Conservation (phyloP, 371 early-diverging fungal species). For the Nosema muscidifuracis region DNA sequence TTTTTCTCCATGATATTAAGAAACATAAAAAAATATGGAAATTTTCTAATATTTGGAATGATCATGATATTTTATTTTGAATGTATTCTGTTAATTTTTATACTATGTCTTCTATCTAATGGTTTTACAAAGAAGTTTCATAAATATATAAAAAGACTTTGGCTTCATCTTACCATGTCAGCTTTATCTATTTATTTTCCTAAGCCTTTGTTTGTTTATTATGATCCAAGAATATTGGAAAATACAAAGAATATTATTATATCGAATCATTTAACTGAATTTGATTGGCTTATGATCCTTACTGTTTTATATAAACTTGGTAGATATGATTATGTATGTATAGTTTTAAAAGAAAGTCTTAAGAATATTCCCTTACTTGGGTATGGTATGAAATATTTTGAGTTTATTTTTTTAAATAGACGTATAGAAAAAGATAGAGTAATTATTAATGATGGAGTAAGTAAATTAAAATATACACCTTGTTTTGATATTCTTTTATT, state of each 20-base stretch:
- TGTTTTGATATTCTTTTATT: conserved; percentile 52
- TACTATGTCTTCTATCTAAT: not conserved
- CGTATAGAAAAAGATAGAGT: conserved; percentile 43
- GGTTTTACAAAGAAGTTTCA: not conserved
- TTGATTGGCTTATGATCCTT: conserved; percentile 57
- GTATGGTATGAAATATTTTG: conserved; percentile 54
- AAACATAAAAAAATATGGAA: not conserved
- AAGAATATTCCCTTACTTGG: conserved; percentile 51
- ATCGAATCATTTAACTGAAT: conserved; percentile 58
- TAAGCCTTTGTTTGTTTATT: conserved; percentile 37
- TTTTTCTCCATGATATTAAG: not conserved
- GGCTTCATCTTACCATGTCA: conserved; percentile 39
- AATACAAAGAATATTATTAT: conserved; percentile 43
- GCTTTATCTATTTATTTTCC: conserved; percentile 37
- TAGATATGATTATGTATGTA: conserved; percentile 34
- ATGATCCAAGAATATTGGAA: conserved; percentile 38
- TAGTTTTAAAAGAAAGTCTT: conserved; percentile 52
- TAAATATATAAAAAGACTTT: conserved; percentile 14
- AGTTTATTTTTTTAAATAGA: conserved; percentile 57
- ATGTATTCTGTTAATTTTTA: not conserved
- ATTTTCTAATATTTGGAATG: not conserved
- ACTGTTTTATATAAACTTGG: conserved; percentile 25
- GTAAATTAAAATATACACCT: conserved; percentile 20
- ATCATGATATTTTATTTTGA: not conserved
- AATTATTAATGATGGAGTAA: conserved; percentile 35